phyloP scores from a whole-genome alignment of 116 monocot species.

The Posidonia oceanica region DNA sequence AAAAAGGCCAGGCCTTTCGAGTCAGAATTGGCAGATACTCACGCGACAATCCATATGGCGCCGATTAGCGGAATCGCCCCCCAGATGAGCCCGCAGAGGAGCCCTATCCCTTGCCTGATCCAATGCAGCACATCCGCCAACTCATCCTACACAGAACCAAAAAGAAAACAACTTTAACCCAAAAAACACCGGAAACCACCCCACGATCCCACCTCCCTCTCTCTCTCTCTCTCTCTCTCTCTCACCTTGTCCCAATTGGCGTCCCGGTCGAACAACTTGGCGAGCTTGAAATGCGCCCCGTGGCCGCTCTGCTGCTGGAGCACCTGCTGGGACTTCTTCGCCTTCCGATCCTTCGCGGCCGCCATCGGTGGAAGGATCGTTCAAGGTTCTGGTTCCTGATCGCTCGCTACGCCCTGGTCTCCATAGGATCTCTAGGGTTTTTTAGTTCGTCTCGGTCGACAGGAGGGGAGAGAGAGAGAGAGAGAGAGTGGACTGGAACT shows the following conservation, averaged over 20 bases:
- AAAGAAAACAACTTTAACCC: conserved; percentile 3
- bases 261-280: conserved; percentile 73
- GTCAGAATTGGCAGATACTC: background rate
- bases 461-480: no score
- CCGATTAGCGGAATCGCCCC: conserved; percentile 81
- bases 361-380: background rate
- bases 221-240: background rate
- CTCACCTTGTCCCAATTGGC: conserved; percentile 91
- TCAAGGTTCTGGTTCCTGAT: background rate
- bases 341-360: conserved; percentile 42
- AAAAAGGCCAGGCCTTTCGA: background rate
- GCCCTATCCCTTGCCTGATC: conserved; percentile 78
- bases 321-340: conserved; percentile 15
- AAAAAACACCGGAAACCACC: background rate
- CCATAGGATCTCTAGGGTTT: background rate
- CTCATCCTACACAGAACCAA: conserved; percentile 46
- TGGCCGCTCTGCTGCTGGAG: conserved; percentile 25
- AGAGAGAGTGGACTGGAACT: background rate
- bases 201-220: background rate
- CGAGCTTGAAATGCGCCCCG: conserved; percentile 52
- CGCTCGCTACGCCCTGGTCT: background rate
- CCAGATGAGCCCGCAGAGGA: conserved; percentile 73
- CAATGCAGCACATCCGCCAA: conserved; percentile 80
- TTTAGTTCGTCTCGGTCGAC: background rate
- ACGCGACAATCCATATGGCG: conserved; percentile 60